These are phyloP conservation scores for Micractinium conductrix DNA, from an alignment of 139 green algal species.

Conservation along the genomic window DNA sequence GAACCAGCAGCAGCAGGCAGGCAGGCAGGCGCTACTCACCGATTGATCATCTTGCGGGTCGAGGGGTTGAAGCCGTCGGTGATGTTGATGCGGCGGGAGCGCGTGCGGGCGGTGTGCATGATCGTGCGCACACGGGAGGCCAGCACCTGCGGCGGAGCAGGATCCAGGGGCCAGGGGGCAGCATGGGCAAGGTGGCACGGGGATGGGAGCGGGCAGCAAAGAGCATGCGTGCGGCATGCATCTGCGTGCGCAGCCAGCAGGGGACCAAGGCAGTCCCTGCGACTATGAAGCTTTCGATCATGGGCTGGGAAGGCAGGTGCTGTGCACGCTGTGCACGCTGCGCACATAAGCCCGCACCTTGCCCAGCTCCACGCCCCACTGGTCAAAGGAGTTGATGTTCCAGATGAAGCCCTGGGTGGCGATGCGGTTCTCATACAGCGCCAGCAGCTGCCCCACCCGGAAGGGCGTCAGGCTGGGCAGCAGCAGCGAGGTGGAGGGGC, in stretches of 20 bases:
- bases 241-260: too few relatives aligned
- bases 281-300: too few relatives aligned
- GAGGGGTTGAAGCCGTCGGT: constrained; percentile 94
- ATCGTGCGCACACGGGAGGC: constrained; percentile 62
- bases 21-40: constrained; percentile 12
- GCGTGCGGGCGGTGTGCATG: constrained; percentile 84
- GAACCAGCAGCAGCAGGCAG: neutral
- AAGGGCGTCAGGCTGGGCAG: constrained; percentile 92
- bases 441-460: constrained; percentile 95
- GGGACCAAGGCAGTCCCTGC: too few relatives aligned
- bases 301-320: neutral
- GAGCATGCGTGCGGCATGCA: too few relatives aligned
- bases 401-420: constrained; percentile 95
- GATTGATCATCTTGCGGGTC: constrained; percentile 93
- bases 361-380: constrained; percentile 99
- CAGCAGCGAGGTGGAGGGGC: constrained; percentile 91
- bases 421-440: constrained; percentile 97
- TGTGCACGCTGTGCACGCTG: neutral
- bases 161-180: too few relatives aligned
- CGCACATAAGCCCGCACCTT: too few relatives aligned
- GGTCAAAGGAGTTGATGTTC: constrained; percentile 99
- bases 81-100: constrained; percentile 70
- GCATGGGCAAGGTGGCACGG: neutral
- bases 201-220: too few relatives aligned
- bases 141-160: constrained; percentile 49